phyloP scores from a whole-genome alignment of 1,284 basidiomycete species.

The Papiliotrema nemorosa region DNA sequence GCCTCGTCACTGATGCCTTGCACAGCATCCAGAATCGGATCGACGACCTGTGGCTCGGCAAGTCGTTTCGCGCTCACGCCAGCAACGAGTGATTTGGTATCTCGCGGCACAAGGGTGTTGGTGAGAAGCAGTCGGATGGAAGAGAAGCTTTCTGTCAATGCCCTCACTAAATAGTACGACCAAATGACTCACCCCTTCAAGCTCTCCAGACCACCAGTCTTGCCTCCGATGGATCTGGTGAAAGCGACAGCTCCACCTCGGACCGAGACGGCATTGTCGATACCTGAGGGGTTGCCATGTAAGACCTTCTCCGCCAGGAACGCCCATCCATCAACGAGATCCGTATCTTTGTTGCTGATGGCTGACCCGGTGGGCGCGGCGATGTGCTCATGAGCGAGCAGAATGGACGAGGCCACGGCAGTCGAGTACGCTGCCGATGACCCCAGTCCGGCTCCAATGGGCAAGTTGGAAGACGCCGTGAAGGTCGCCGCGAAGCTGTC shows the following conservation, averaged over 20 bases:
- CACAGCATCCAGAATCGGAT: constrained; percentile 68
- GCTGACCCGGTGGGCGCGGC: constrained; percentile 51
- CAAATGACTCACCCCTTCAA: constrained; percentile 68
- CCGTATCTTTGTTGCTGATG: constrained; percentile 64
- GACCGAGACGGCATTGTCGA: constrained; percentile 93
- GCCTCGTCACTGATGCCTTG: constrained; percentile 80
- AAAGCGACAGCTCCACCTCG: constrained; percentile 93
- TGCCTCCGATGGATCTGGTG: constrained; percentile 72
- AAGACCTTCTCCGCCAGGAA: constrained; percentile 94
- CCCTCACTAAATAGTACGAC: background rate
- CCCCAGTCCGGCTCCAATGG: constrained; percentile 97
- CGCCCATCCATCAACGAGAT: constrained; percentile 86
- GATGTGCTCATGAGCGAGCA: constrained; percentile 51
- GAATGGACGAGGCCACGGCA: constrained; percentile 75
- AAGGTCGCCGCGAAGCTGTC: constrained; percentile 58
- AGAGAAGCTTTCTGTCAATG: constrained; percentile 56
- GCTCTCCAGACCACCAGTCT: constrained; percentile 73
- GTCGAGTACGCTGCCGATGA: constrained; percentile 94
- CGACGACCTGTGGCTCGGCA: constrained; percentile 74
- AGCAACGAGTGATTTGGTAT: constrained; percentile 92
- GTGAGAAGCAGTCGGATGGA: constrained; percentile 79
- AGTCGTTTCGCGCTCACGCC: constrained; percentile 57
- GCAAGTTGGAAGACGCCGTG: constrained; percentile 83
- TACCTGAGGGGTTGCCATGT: constrained; percentile 95
- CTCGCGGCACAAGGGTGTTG: constrained; percentile 85